phyloP scores from a whole-genome alignment of 192 early-diverging fungal species.

The Linnemannia zychae region DNA sequence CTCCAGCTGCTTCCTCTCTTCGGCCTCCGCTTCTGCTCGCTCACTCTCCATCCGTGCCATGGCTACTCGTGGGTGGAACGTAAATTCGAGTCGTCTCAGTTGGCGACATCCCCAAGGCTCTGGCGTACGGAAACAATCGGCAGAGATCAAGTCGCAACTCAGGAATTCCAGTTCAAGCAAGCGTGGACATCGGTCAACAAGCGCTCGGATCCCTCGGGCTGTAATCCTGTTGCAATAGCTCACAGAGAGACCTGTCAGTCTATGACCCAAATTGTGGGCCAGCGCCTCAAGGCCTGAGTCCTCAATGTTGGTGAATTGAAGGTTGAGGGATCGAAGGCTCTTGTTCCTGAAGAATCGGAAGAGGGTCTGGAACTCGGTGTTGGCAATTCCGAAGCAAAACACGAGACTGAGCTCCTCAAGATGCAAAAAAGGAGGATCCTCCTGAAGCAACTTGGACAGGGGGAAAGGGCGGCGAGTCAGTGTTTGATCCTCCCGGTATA shows the following conservation, averaged over 20 bases:
- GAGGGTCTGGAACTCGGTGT: slow-evolving; percentile 31
- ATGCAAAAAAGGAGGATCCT: slow-evolving; percentile 23
- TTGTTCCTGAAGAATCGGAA: slow-evolving; percentile 28
- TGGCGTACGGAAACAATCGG: slow-evolving; percentile 34
- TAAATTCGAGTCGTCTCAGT: slow-evolving; percentile 44
- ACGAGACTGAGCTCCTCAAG: slow-evolving; percentile 49
- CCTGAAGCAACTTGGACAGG: slow-evolving; percentile 15
- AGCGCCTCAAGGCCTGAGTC: slow-evolving; percentile 40
- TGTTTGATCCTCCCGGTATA: background rate
- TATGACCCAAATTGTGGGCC: background rate
- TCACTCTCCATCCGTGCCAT: background rate
- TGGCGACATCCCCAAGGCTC: slow-evolving; percentile 24
- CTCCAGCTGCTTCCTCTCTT: background rate
- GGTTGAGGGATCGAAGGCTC: slow-evolving; percentile 32
- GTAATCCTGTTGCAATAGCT: slow-evolving; percentile 48
- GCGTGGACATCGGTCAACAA: slow-evolving; percentile 27
- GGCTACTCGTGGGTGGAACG: slow-evolving; percentile 29
- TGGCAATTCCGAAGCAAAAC: slow-evolving; percentile 48
- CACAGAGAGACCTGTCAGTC: slow-evolving; percentile 24
- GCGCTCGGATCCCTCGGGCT: slow-evolving; percentile 30
- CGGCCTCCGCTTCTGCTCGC: background rate
- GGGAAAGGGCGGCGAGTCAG: background rate
- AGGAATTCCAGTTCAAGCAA: slow-evolving; percentile 45
- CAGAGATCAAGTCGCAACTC: slow-evolving; percentile 41
- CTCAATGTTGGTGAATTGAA: slow-evolving; percentile 53